Conservation (phyloP, 306 rosid genomes). For the Potentilla sterilis region DNA sequence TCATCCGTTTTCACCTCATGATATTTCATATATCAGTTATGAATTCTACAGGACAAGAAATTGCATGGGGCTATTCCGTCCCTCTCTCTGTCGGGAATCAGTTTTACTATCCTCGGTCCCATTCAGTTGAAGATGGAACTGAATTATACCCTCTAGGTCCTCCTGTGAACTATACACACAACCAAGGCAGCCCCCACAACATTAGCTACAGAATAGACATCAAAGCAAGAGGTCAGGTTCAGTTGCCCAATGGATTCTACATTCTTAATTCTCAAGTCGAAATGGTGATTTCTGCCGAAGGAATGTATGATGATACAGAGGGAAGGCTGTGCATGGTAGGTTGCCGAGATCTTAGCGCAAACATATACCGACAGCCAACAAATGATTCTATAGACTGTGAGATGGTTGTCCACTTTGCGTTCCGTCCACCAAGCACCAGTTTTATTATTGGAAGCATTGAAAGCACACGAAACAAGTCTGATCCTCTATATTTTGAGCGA, state of each 20-base stretch:
- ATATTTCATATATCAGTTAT: slow-evolving; percentile 33
- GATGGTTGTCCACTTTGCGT: slow-evolving; percentile 40
- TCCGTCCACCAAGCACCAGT: slow-evolving; percentile 29
- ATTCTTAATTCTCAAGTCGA: neutral
- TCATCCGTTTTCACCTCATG: slow-evolving; percentile 32
- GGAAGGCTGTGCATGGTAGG: slow-evolving; percentile 70
- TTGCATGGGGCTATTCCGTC: slow-evolving; percentile 28
- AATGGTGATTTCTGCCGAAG: slow-evolving; percentile 43
- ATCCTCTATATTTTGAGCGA: slow-evolving; percentile 40
- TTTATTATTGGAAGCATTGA: slow-evolving; percentile 39
- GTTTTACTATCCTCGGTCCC: neutral
- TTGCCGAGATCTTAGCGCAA: slow-evolving; percentile 30
- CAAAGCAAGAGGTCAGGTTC: neutral
- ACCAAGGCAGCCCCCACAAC: neutral
- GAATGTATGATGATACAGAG: slow-evolving; percentile 43
- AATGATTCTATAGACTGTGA: slow-evolving; percentile 42
- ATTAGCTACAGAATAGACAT: neutral
- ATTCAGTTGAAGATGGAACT: neutral
- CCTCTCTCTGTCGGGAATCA: slow-evolving; percentile 41
- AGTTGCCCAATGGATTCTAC: neutral
- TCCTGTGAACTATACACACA: neutral
- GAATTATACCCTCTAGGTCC: neutral
- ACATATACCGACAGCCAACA: slow-evolving; percentile 2
- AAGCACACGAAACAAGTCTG: slow-evolving; percentile 38
- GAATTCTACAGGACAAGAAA: slow-evolving; percentile 15